Evolutionary conservation across 1,284 basidiomycete species (phyloP), one percentile per base, ranked within the genome.

Genomic region (Melampsora americana): DNA sequence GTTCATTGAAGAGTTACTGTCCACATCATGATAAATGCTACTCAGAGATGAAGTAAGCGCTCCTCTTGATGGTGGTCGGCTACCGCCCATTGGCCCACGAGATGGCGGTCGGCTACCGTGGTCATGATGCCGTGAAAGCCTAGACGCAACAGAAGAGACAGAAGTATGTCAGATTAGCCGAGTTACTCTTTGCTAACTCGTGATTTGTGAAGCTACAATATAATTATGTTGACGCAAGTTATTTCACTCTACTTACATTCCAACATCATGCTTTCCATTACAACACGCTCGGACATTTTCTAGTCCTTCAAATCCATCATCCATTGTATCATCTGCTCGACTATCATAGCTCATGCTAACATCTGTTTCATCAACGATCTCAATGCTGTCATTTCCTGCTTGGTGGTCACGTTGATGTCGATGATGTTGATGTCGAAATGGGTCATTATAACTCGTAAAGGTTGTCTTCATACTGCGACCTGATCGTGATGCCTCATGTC

Each of bases 251-350:
- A 80, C 80, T 20, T 80, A 78, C 32, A 78, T 77, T 9, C 86
- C 84, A 32, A 87, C 85, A 68, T 86, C 85, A 83, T 99, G 95
- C 86, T 87, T 80, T 32, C 95, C 95, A 82, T 95, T 92, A 81
- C 94, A 97, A 83, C 94, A 97, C 1, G 93, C 93, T 66, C 79
- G 87, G 32, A 95, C 93, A 80, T 96, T 95, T 84, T 97, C 95
- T 64, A 99, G 82, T 0, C 94, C 95, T 80, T 98, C 95, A 82
- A 89, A 99, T 1, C 88, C 92, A 67, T 90, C 89, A 79, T 93
- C 92, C 11, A 89, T 90, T 80, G 89, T 85, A 26, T 87, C 87
- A 59, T 92, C 92, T 80, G 81, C 81, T n/a, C 82, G 79, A 59
- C 71, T 74, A 60, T 74, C 71, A 60, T 74, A 74, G 61, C 71